Percentiles rank a stretch among this genome's conserved stretches.
Evolutionary conservation across 768 basidiomycete species (phyloP).

Genomic region (Leccinum imitatum): DNA sequence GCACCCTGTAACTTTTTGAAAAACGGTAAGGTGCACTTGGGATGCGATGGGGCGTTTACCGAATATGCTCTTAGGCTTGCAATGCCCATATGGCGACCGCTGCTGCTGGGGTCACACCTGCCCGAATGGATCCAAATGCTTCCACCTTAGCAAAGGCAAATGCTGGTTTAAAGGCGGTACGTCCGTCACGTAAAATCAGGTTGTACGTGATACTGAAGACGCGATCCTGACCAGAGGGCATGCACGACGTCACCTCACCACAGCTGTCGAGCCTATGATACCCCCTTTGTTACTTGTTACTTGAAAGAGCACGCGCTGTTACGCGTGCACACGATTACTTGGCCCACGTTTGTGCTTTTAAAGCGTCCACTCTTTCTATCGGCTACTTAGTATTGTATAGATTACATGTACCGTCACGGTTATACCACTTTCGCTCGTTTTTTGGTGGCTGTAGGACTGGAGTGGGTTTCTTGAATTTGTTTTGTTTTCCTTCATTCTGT

Average conservation of each 20-base stretch:
- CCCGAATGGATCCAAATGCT: conserved; percentile 72
- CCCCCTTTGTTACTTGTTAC: conserved; percentile 9
- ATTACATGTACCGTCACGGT: conserved; percentile 21
- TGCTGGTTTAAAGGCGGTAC: conserved; percentile 83
- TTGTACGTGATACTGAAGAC: conserved; percentile 4
- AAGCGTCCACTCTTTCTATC: conserved; percentile 24
- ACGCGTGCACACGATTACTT: conserved; percentile 9
- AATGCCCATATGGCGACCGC: conserved; percentile 70
- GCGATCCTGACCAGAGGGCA: conserved; percentile 34
- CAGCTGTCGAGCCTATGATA: conserved; percentile 23
- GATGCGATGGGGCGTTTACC: not conserved
- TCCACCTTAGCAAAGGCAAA: conserved; percentile 72
- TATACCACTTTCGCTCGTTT: conserved; percentile 31
- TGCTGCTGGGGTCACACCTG: conserved; percentile 88
- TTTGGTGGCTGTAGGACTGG: conserved; percentile 28
- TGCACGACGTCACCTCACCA: conserved; percentile 34
- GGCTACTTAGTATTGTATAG: conserved; percentile 13
- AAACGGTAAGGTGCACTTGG: conserved; percentile 48
- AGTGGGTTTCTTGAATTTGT: conserved; percentile 20
- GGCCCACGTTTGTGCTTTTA: conserved; percentile 21
- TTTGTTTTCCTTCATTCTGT: not conserved
- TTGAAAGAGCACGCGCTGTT: not conserved
- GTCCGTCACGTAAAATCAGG: conserved; percentile 17
- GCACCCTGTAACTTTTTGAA: conserved; percentile 85
- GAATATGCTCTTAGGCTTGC: conserved; percentile 46